A percentile compares a stretch with the other conserved stretches of the same genome.
These are phyloP conservation scores for Alternaria sp. DNA, from an alignment of 2,329 filamentous ascomycete species.

Conservation along the genomic window DNA sequence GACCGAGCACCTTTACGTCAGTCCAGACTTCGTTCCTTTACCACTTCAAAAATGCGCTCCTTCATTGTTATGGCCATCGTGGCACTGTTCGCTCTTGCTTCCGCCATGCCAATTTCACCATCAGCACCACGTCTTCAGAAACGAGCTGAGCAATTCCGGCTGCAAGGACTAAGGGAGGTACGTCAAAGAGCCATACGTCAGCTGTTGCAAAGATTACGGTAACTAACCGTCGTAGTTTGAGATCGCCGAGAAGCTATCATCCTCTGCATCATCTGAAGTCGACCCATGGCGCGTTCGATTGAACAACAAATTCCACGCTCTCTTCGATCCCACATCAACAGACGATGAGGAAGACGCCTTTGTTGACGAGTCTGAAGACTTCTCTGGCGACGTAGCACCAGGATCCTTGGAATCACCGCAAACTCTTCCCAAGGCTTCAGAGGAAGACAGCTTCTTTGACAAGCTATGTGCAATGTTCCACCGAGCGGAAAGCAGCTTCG, in stretches of 20 bases:
- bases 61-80: conserved; percentile 36
- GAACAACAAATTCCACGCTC: conserved; percentile 32
- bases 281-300: conserved; percentile 29
- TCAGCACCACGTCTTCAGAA: conserved; percentile 44
- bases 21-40: not conserved
- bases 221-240: conserved; percentile 39
- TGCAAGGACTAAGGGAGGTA: conserved; percentile 49
- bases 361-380: conserved; percentile 33
- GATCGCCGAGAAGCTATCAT: conserved; percentile 43
- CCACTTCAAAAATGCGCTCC: conserved; percentile 33
- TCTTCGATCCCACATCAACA: conserved; percentile 29
- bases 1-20: conserved; percentile 4
- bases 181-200: not conserved
- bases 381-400: conserved; percentile 48
- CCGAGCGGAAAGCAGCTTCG: conserved; percentile 34
- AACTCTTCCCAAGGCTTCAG: conserved; percentile 40
- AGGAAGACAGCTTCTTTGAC: conserved; percentile 24
- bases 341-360: conserved; percentile 21
- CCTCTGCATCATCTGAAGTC: conserved; percentile 26
- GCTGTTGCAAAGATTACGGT: not conserved
- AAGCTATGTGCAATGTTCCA: conserved; percentile 37
- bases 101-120: conserved; percentile 47
- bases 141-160: conserved; percentile 45
- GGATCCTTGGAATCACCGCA: conserved; percentile 46
- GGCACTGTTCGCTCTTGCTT: conserved; percentile 35